Evolutionary conservation across 495 filamentous ascomycete species (phyloP), one percentile per base, ranked within the genome.

Genomic region (Xylaria telfairii): DNA sequence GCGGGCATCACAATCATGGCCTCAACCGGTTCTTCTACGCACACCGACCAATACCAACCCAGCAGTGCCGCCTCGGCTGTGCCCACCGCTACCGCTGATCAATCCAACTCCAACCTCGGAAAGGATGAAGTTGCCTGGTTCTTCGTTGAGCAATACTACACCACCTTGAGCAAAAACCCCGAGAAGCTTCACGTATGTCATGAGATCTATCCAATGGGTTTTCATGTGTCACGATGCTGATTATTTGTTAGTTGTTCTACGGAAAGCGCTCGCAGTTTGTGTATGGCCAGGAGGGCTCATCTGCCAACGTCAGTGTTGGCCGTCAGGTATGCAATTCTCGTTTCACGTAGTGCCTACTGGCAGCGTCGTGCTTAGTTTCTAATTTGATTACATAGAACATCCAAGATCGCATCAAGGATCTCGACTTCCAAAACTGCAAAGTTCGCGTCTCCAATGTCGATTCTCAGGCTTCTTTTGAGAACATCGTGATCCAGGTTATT

Each of bases 131-230:
- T 99, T 64, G 96, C 94, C 75, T 99, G 96, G 96, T 98, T 94
- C 81, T 99, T 99, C 73, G 96, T 98, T 42, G 96, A 99, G 87
- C 94, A 97, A 79, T 98, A 97, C 86, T 99, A 99, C 81, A 98
- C 93, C 71, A 99, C 93, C 72, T 86, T 99, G 76, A 97, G 93
- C 89, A 93, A 93, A 79, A 92, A 85, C 70, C 96, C 96, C 19
- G 95, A 97, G 75, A 97, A 95, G 82, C 89, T 99, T 71, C 93
- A 94, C 77, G 92, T 94, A 82, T 84, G 91, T 87, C 26, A 24
- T 26, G 0, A 17, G 44, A 62, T 13, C 28, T 56, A 49, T 63
- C 37, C 24, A 28, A 37, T 68, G 9, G 6, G 17, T 21, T 5
- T n/a, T 28, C 0, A 12, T 51, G 53, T 39, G 44, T 17, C 4